Evolutionary conservation across 148 eudicot species (phyloP).

Genomic region (Amaranthus hypochondriacus): DNA sequence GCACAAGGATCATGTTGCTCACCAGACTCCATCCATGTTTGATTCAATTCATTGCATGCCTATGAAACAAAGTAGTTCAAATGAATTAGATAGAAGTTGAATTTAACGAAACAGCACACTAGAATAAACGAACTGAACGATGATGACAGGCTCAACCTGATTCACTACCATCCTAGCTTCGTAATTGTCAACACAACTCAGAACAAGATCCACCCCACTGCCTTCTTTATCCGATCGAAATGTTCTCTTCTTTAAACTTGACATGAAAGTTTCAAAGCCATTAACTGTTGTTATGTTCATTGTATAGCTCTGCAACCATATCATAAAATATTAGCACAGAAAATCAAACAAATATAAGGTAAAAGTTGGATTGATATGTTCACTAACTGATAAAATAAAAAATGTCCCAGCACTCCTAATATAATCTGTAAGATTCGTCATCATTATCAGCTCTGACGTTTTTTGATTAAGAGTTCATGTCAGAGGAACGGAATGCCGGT

Average conservation of each 20-base stretch:
- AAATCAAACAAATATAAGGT: background rate
- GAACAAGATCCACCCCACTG: conserved; percentile 89
- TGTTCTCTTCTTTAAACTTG: conserved; percentile 74
- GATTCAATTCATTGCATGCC: conserved; percentile 95
- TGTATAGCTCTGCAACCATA: conserved; percentile 66
- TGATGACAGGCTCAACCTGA: conserved; percentile 49
- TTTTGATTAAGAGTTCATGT: no score
- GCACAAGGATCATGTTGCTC: conserved; percentile 16
- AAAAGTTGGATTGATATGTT: no score
- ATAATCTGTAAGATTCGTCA: background rate
- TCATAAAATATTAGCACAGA: conserved; percentile 13
- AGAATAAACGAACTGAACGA: background rate
- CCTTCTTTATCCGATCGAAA: conserved; percentile 66
- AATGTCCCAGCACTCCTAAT: no score
- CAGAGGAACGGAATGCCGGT: no score
- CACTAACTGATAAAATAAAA: no score
- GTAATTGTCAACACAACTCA: conserved; percentile 97
- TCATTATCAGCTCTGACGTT: background rate
- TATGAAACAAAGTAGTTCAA: conserved; percentile 28
- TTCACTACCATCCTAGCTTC: conserved; percentile 99
- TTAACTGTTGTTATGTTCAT: conserved; percentile 88
- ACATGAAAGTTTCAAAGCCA: conserved; percentile 87
- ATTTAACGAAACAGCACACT: background rate
- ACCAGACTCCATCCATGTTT: conserved; percentile 99
- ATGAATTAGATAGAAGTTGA: conserved; percentile 3